phyloP scores from a whole-genome alignment of 371 early-diverging fungal species.

The Mortierella sp. region DNA sequence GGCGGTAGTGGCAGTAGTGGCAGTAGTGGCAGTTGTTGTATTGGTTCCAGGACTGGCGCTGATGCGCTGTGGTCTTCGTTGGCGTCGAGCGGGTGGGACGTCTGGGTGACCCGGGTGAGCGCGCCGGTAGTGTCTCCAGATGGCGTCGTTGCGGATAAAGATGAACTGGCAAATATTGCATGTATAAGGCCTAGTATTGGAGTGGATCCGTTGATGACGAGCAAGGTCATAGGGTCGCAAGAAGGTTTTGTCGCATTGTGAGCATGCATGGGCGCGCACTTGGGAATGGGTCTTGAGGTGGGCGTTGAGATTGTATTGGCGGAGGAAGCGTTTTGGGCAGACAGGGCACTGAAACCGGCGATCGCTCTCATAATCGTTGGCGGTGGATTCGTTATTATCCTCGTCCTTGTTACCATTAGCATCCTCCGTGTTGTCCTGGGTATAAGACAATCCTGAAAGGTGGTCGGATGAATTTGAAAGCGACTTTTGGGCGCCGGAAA shows the following conservation, averaged over 20 bases:
- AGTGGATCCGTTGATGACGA: conserved; percentile 48
- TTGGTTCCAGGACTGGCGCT: not conserved
- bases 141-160: conserved; percentile 56
- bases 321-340: conserved; percentile 37
- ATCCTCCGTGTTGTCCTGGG: not conserved
- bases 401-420: not conserved
- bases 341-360: conserved; percentile 34
- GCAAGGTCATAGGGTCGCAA: conserved; percentile 51
- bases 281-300: conserved; percentile 40
- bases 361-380: conserved; percentile 9
- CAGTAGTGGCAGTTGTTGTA: not conserved
- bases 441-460: not conserved
- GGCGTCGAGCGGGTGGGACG: conserved; percentile 36
- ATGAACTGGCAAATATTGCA: conserved; percentile 33
- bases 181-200: conserved; percentile 39
- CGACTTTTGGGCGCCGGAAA: not conserved
- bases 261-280: conserved; percentile 22
- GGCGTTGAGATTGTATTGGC: conserved; percentile 55
- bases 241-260: conserved; percentile 26
- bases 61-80: conserved; percentile 1
- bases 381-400: not conserved
- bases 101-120: conserved; percentile 37
- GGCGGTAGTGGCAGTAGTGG: not conserved
- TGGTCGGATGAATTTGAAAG: not conserved
- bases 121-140: conserved; percentile 53